Conservation (phyloP, 805 yeast species). For the Cyberlindnera meyerae region DNA sequence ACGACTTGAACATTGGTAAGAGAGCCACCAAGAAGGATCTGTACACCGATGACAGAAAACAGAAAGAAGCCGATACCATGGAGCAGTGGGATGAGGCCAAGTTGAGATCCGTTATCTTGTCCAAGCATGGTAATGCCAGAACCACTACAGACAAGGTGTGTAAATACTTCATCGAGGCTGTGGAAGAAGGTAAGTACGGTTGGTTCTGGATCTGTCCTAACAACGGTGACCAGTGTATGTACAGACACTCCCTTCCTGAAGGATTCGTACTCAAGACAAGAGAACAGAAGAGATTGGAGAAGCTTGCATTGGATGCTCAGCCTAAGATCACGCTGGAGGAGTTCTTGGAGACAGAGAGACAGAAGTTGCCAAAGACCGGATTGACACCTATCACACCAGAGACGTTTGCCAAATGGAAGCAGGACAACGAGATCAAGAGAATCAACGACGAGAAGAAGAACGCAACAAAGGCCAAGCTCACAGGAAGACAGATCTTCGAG, state of each 20-base stretch:
- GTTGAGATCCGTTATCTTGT: conserved; percentile 74
- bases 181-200: conserved; percentile 95
- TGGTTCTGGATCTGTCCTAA: conserved; percentile 99
- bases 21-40: conserved; percentile 87
- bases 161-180: conserved; percentile 92
- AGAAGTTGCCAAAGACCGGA: conserved; percentile 61
- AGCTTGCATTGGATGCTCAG: conserved; percentile 73
- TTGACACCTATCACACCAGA: conserved; percentile 86
- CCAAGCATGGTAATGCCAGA: conserved; percentile 91
- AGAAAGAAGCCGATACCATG: conserved; percentile 81
- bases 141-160: conserved; percentile 95
- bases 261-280: conserved; percentile 96
- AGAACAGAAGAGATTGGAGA: conserved; percentile 89
- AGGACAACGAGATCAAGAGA: conserved; percentile 56
- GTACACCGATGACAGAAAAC: conserved; percentile 77
- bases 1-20: conserved; percentile 80
- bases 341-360: conserved; percentile 90
- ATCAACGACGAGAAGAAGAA: conserved; percentile 37
- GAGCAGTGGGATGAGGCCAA: conserved; percentile 97
- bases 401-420: conserved; percentile 79
- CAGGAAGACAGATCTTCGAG: conserved; percentile 67
- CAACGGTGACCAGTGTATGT: conserved; percentile 89
- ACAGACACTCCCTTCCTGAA: conserved; percentile 91
- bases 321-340: conserved; percentile 94
- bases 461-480: conserved; percentile 36